Percentiles rank a stretch among this genome's conserved stretches.
Conservation (phyloP, 106 monocot genomes). For the Allium cepa region DNA sequence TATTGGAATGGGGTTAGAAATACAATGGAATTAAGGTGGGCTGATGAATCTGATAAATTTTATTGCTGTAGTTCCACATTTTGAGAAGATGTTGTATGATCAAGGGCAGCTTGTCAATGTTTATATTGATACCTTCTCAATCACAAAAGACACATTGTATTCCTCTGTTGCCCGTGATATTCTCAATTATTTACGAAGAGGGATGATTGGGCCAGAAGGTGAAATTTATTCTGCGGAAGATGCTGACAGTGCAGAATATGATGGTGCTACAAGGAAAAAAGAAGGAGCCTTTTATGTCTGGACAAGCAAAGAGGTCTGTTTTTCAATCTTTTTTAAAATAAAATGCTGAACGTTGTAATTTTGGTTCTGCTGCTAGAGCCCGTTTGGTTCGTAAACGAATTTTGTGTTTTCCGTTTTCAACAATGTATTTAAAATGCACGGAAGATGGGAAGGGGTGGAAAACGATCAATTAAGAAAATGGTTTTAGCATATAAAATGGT, state of each 20-base stretch:
- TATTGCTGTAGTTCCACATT: slow-evolving; percentile 80
- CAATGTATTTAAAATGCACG: too few relatives aligned
- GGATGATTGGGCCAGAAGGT: slow-evolving; percentile 75
- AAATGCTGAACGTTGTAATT: too few relatives aligned
- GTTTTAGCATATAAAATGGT: too few relatives aligned
- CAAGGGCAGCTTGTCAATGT: slow-evolving; percentile 83
- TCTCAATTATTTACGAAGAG: slow-evolving; percentile 88
- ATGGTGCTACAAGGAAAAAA: slow-evolving; percentile 62
- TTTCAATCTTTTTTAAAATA: too few relatives aligned
- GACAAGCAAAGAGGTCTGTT: slow-evolving; percentile 73
- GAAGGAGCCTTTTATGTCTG: slow-evolving; percentile 98
- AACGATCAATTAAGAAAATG: too few relatives aligned
- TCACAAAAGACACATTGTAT: slow-evolving; percentile 68
- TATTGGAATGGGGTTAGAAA: too few relatives aligned
- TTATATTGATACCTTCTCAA: slow-evolving; percentile 65
- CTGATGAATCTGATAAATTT: too few relatives aligned
- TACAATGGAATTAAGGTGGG: too few relatives aligned
- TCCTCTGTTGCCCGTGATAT: slow-evolving; percentile 65
- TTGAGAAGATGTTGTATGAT: slow-evolving; percentile 98
- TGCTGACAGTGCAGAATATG: slow-evolving; percentile 90
- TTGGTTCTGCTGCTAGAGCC: too few relatives aligned
- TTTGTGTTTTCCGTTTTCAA: too few relatives aligned
- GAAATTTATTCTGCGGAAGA: slow-evolving; percentile 95
- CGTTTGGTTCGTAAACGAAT: too few relatives aligned
- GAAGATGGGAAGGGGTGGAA: too few relatives aligned